phyloP scores from a whole-genome alignment of 1,284 basidiomycete species.

The Ceratobasidium sp. region DNA sequence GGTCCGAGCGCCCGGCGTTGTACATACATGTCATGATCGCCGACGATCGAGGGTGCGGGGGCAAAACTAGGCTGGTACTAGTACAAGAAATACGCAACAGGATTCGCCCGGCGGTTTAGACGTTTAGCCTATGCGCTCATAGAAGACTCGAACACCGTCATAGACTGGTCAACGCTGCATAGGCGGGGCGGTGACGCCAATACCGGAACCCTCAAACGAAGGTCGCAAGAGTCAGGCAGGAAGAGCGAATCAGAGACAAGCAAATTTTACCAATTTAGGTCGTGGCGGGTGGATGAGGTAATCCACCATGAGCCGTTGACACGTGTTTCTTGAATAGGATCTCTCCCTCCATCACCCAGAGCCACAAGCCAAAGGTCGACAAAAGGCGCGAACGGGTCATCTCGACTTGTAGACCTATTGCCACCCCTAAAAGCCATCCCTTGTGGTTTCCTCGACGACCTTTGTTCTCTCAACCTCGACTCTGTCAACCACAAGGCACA shows the following conservation, averaged over 20 bases:
- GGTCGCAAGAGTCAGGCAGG: too few species aligned
- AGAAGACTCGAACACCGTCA: too few species aligned
- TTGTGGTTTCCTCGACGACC: neutral
- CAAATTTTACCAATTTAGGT: neutral
- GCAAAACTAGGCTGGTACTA: too few species aligned
- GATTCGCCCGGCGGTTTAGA: too few species aligned
- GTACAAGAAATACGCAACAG: too few species aligned
- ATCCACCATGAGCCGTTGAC: neutral
- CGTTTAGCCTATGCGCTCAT: too few species aligned
- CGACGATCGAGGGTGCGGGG: too few species aligned
- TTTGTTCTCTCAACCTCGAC: neutral
- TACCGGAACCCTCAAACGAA: neutral
- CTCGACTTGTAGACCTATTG: neutral
- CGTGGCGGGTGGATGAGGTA: conserved; percentile 1
- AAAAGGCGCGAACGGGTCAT: conserved; percentile 9
- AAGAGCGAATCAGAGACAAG: too few species aligned
- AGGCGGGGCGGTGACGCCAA: too few species aligned
- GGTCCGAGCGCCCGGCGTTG: too few species aligned
- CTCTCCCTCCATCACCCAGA: conserved; percentile 28
- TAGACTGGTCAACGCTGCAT: too few species aligned
- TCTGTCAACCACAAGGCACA: neutral
- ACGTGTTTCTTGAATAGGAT: conserved; percentile 32
- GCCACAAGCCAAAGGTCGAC: conserved; percentile 23
- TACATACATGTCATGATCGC: too few species aligned
- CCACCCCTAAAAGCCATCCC: neutral